Evolutionary conservation across 768 basidiomycete species (phyloP).

Genomic region (Pisolithus microcarpus): DNA sequence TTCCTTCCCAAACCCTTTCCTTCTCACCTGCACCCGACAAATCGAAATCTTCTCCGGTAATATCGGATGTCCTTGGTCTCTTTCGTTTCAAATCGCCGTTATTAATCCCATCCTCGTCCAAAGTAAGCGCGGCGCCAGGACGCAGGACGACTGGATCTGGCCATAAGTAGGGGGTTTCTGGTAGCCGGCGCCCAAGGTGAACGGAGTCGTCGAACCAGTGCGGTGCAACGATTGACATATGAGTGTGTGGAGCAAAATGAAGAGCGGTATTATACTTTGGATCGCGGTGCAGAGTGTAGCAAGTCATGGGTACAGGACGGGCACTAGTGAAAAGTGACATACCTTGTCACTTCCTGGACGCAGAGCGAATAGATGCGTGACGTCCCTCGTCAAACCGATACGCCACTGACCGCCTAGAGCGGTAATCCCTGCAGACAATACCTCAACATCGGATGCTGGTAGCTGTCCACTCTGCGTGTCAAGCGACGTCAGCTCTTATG

Average conservation of each 20-base stretch:
- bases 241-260: conserved; percentile 50
- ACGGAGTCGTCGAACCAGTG: conserved; percentile 89
- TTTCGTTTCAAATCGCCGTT: conserved; percentile 15
- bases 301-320: neutral
- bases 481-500: neutral
- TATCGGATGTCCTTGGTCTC: conserved; percentile 19
- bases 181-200: conserved; percentile 46
- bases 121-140: conserved; percentile 13
- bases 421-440: conserved; percentile 63
- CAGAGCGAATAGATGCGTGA: conserved; percentile 79
- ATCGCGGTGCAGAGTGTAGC: neutral
- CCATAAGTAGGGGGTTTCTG: conserved; percentile 59
- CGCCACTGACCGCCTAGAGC: conserved; percentile 82
- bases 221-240: conserved; percentile 69
- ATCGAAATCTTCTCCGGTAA: conserved; percentile 6
- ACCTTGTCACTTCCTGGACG: conserved; percentile 43
- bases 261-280: conserved; percentile 39
- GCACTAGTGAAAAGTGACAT: conserved; percentile 12
- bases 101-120: conserved; percentile 11
- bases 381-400: conserved; percentile 67
- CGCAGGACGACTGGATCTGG: conserved; percentile 57
- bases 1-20: conserved; percentile 51
- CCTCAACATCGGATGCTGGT: conserved; percentile 57
- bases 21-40: conserved; percentile 21
- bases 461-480: conserved; percentile 34